Percentiles rank a stretch among this genome's conserved stretches.
phyloP scores from a whole-genome alignment of 2,329 filamentous ascomycete genomes.

The Lasiodiplodia sp. region DNA sequence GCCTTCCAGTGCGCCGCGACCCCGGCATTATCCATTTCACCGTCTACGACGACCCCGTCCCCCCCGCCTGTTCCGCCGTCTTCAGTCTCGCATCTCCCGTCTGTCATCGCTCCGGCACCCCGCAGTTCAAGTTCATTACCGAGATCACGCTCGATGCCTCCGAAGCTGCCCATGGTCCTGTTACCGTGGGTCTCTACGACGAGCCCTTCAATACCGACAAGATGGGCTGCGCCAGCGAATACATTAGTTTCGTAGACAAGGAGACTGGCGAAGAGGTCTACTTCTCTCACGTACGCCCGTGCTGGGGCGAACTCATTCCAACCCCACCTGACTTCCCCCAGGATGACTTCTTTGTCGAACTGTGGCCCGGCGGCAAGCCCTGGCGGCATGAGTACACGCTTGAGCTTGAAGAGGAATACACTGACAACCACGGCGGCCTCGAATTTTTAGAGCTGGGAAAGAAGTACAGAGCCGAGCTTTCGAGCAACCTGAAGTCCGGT shows the following conservation, averaged over 20 bases:
- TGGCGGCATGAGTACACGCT: neutral
- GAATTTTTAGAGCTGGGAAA: neutral
- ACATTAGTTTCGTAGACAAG: neutral
- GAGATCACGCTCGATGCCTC: neutral
- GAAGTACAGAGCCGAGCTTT: neutral
- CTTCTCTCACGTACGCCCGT: neutral
- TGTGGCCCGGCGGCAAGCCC: neutral
- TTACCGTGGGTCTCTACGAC: neutral
- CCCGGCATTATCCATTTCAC: neutral
- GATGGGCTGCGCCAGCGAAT: neutral
- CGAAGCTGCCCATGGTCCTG: neutral
- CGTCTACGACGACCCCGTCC: neutral
- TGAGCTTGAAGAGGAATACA: neutral
- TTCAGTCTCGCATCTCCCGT: conserved; percentile 54
- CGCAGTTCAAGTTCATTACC: neutral
- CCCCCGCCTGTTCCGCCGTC: neutral
- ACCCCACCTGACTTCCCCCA: neutral
- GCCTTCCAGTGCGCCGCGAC: neutral
- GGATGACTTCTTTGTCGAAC: neutral
- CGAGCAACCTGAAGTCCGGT: neutral
- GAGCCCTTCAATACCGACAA: neutral
- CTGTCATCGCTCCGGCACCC: conserved; percentile 33
- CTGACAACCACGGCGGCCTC: neutral
- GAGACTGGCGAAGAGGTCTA: neutral
- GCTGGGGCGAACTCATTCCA: neutral